Conservation (phyloP, 371 early-diverging fungal genomes). For the Cokeromyces recurvatus region DNA sequence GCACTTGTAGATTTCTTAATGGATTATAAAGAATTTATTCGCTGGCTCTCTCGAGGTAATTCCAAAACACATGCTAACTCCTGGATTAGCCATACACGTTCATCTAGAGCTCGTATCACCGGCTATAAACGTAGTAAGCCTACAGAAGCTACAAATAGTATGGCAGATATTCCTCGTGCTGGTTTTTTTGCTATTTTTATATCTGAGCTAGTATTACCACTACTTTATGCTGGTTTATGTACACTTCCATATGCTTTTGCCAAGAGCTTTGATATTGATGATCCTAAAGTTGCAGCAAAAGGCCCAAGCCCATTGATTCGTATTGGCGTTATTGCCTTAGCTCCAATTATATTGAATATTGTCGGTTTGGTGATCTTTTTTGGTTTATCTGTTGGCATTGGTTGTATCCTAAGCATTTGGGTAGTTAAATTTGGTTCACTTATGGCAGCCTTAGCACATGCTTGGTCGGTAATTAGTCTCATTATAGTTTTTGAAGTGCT, state of each 20-base stretch:
- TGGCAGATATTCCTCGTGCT: slow-evolving; percentile 60
- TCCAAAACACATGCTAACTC: slow-evolving; percentile 69
- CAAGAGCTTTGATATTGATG: slow-evolving; percentile 43
- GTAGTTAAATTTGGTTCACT: slow-evolving; percentile 66
- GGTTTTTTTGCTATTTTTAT: slow-evolving; percentile 64
- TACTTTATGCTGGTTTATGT: slow-evolving; percentile 61
- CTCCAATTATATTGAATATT: slow-evolving; percentile 71
- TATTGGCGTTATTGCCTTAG: slow-evolving; percentile 61
- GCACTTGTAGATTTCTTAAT: slow-evolving; percentile 68
- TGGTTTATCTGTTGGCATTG: slow-evolving; percentile 66
- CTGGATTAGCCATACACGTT: slow-evolving; percentile 76
- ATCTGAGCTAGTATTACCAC: slow-evolving; percentile 70
- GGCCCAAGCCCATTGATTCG: slow-evolving; percentile 54
- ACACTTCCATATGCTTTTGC: slow-evolving; percentile 64
- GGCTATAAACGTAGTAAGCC: slow-evolving; percentile 64
- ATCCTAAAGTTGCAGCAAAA: slow-evolving; percentile 29
- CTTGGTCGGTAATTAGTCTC: slow-evolving; percentile 57
- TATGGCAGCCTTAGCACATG: slow-evolving; percentile 69
- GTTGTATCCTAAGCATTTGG: slow-evolving; percentile 61
- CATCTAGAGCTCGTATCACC: slow-evolving; percentile 69
- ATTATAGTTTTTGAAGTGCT: slow-evolving; percentile 60
- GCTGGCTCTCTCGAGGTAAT: slow-evolving; percentile 81
- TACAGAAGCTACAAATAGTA: slow-evolving; percentile 36
- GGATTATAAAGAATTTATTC: slow-evolving; percentile 76
- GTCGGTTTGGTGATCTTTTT: slow-evolving; percentile 66